A percentile compares a stretch with the other conserved stretches of the same genome.
Evolutionary conservation across 768 basidiomycete genomes (phyloP).

Genomic region (Mycena pura): DNA sequence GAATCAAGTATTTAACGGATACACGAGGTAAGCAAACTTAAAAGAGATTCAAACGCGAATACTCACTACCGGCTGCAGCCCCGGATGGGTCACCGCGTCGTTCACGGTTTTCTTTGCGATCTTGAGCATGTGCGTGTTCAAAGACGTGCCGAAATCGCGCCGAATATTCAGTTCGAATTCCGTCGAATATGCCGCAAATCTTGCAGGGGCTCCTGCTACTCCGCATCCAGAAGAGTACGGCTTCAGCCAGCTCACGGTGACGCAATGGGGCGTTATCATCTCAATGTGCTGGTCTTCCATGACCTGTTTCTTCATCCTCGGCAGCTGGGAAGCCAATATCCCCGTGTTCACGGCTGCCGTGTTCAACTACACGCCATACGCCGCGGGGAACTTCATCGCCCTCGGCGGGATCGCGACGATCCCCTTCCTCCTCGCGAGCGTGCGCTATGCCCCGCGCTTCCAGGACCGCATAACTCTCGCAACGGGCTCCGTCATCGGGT

Average conservation of each 20-base stretch:
- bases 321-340: conserved; percentile 64
- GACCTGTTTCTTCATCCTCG: conserved; percentile 67
- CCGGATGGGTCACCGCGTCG: conserved; percentile 55
- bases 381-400: conserved; percentile 74
- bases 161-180: not conserved
- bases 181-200: not conserved
- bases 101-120: conserved; percentile 50
- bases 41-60: not conserved
- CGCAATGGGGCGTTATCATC: conserved; percentile 54
- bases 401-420: conserved; percentile 67
- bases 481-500: conserved; percentile 56
- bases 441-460: conserved; percentile 60
- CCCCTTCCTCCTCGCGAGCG: conserved; percentile 70
- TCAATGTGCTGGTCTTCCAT: conserved; percentile 67
- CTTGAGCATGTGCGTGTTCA: conserved; percentile 32
- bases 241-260: conserved; percentile 10
- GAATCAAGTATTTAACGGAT: conserved; percentile 56
- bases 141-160: conserved; percentile 30
- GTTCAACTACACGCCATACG: conserved; percentile 66
- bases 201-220: not conserved
- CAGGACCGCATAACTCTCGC: conserved; percentile 70
- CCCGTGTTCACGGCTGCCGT: conserved; percentile 51
- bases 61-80: conserved; percentile 32
- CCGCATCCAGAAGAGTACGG: conserved; percentile 11
- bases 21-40: conserved; percentile 34